Evolutionary conservation across 306 rosid genomes (phyloP).

Genomic region (Trichosanthes cucumerina): DNA sequence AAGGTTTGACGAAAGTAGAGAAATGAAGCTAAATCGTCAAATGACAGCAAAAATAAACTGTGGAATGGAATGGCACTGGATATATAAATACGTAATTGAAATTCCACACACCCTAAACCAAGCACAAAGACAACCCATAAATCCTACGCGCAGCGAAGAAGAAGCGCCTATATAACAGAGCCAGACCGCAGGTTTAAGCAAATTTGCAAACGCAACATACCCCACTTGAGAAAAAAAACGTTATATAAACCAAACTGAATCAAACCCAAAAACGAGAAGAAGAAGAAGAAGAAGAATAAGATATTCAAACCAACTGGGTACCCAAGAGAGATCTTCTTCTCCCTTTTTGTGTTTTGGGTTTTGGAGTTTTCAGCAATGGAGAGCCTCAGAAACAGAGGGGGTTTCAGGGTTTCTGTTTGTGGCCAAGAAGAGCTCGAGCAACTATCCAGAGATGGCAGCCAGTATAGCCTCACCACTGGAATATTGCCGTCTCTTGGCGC

Average conservation of each 20-base stretch:
- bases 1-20: background rate
- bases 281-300: background rate
- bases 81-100: too few species aligned
- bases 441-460: slow-evolving; percentile 70
- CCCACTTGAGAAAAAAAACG: background rate
- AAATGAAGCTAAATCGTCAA: background rate
- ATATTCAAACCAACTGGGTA: background rate
- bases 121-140: background rate
- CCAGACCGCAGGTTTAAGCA: background rate
- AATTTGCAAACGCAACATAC: background rate
- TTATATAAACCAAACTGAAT: background rate
- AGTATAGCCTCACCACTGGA: slow-evolving; percentile 64
- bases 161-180: background rate
- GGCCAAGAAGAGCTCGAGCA: slow-evolving; percentile 50
- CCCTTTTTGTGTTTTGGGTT: background rate
- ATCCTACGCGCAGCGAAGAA: background rate
- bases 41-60: background rate
- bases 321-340: background rate
- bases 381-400: slow-evolving; percentile 12
- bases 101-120: too few species aligned
- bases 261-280: background rate
- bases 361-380: slow-evolving; percentile 14
- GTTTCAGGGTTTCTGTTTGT: slow-evolving; percentile 31
- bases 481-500: slow-evolving; percentile 84
- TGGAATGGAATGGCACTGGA: too few species aligned